Percentiles rank a stretch among this genome's conserved stretches.
Conservation (phyloP, 177 flowering plant species). For the Vitis hybrid region DNA sequence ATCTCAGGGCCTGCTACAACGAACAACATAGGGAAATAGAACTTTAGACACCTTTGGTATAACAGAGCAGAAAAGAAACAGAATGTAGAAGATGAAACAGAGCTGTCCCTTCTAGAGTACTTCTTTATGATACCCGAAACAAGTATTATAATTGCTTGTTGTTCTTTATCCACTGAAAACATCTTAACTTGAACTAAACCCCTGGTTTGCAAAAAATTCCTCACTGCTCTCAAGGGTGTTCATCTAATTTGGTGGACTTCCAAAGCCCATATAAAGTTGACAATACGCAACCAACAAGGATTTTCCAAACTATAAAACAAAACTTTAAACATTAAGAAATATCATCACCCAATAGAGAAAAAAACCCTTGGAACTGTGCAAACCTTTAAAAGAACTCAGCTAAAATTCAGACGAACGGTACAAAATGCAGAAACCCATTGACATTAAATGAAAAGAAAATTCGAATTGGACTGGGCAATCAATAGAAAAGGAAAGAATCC, state of each 20-base stretch:
- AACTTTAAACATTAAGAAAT: not conserved
- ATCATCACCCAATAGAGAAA: not conserved
- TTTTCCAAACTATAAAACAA: not conserved
- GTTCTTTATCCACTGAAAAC: no score
- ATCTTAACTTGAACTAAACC: no score
- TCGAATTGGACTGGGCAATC: not conserved
- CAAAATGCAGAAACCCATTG: not conserved
- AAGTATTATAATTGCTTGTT: no score
- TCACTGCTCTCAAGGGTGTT: not conserved
- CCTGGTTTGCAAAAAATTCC: no score
- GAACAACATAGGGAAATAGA: not conserved
- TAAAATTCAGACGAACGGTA: not conserved
- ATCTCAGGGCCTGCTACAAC: not conserved
- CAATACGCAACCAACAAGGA: not conserved
- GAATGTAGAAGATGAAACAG: no score
- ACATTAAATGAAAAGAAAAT: not conserved
- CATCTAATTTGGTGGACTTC: not conserved
- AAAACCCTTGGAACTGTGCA: not conserved
- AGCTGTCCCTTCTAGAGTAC: no score
- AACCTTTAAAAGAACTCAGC: not conserved
- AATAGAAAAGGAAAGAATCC: not conserved
- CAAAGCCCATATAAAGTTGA: not conserved
- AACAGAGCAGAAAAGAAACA: not conserved
- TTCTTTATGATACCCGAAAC: not conserved
- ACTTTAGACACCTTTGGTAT: not conserved